phyloP scores from a whole-genome alignment of 345 rosid genomes.

The Salix brachista region DNA sequence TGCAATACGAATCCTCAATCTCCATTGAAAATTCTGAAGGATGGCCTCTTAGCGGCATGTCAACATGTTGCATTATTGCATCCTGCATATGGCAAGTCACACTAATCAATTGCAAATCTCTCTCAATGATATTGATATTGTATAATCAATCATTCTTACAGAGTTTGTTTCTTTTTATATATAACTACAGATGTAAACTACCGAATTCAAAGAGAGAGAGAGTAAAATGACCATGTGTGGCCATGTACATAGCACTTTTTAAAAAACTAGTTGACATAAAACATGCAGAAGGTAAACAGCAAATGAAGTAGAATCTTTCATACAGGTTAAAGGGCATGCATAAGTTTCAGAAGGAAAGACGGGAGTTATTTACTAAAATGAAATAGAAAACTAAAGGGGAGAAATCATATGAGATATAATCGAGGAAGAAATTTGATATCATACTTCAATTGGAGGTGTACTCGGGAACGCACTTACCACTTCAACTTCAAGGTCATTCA shows the following conservation, averaged over 20 bases:
- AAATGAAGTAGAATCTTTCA: not conserved
- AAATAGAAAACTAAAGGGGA: not conserved
- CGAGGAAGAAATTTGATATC: not conserved
- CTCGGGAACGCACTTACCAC: slow-evolving; percentile 41
- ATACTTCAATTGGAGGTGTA: slow-evolving; percentile 5
- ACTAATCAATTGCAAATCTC: not conserved
- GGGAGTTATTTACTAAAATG: not conserved
- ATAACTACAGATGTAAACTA: too few species aligned
- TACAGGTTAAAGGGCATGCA: not conserved
- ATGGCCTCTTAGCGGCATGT: slow-evolving; percentile 28
- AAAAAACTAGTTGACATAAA: not conserved
- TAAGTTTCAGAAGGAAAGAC: not conserved
- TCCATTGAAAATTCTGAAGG: slow-evolving; percentile 32
- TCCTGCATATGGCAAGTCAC: slow-evolving; percentile 39
- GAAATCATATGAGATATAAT: not conserved
- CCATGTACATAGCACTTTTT: too few species aligned
- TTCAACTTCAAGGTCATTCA: slow-evolving; percentile 42
- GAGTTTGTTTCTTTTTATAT: too few species aligned
- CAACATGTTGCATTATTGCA: slow-evolving; percentile 39
- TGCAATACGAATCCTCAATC: slow-evolving; percentile 24
- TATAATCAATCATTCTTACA: too few species aligned
- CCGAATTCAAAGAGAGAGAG: too few species aligned
- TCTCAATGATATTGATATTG: not conserved
- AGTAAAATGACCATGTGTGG: too few species aligned
- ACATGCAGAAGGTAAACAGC: not conserved